These are phyloP conservation scores for Hyphodiscus hymeniophilus DNA, from an alignment of 495 filamentous ascomycete species.

Conservation along the genomic window DNA sequence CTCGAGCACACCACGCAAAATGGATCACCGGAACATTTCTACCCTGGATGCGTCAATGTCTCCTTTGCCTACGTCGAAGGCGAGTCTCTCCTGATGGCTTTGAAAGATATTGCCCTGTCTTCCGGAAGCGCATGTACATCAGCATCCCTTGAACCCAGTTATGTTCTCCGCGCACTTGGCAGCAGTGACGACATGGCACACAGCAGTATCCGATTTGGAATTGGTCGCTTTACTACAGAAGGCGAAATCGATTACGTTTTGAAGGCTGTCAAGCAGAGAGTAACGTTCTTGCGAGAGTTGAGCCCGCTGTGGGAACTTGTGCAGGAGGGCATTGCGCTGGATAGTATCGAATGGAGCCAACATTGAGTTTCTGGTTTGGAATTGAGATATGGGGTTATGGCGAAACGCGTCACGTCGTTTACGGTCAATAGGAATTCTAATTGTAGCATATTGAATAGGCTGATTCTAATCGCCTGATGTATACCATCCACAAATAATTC, in stretches of 20 bases:
- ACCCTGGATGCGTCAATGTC: conserved; percentile 95
- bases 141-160: conserved; percentile 90
- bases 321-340: conserved; percentile 90
- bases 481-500: conserved; percentile 7
- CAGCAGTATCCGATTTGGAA: conserved; percentile 95
- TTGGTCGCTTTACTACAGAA: conserved; percentile 94
- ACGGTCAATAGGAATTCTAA: neutral
- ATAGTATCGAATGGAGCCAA: conserved; percentile 97
- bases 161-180: conserved; percentile 87
- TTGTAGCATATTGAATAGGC: conserved; percentile 10
- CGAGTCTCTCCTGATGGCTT: conserved; percentile 93
- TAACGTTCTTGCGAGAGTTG: conserved; percentile 87
- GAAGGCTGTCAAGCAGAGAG: conserved; percentile 84
- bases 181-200: conserved; percentile 96
- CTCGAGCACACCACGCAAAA: conserved; percentile 92
- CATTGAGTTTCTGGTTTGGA: conserved; percentile 45
- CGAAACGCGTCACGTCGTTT: neutral
- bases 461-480: conserved; percentile 12
- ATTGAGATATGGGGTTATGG: neutral
- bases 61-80: conserved; percentile 98
- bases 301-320: conserved; percentile 97
- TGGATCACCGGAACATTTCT: conserved; percentile 73
- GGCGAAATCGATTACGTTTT: conserved; percentile 95
- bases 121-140: conserved; percentile 97
- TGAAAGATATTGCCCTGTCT: conserved; percentile 96